These are phyloP conservation scores for Evernia prunastri DNA, from an alignment of 495 filamentous ascomycete species.

Conservation along the genomic window DNA sequence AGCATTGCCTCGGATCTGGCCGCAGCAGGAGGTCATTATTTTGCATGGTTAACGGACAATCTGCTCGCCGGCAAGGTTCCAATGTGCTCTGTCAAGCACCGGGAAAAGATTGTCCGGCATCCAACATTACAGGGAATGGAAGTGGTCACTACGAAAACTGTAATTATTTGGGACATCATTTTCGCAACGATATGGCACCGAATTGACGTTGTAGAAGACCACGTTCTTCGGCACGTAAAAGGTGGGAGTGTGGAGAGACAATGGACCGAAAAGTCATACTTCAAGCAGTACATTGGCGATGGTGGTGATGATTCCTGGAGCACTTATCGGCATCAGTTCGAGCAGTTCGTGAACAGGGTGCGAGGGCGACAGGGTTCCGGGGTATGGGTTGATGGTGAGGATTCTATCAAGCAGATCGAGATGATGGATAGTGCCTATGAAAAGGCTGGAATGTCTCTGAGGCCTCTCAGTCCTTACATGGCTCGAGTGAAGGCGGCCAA, in stretches of 20 bases:
- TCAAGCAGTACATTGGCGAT: too few relatives aligned
- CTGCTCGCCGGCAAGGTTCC: too few relatives aligned
- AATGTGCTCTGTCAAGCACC: slow-evolving; percentile 28
- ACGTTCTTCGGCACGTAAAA: too few relatives aligned
- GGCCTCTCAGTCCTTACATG: slow-evolving; percentile 25
- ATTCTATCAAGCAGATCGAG: slow-evolving; percentile 47
- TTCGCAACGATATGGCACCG: slow-evolving; percentile 50
- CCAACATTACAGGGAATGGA: slow-evolving; percentile 28
- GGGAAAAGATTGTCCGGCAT: slow-evolving; percentile 30
- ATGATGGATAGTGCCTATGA: slow-evolving; percentile 49
- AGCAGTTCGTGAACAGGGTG: slow-evolving; percentile 51
- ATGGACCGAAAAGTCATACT: too few relatives aligned
- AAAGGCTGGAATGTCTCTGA: slow-evolving; percentile 40
- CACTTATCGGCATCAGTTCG: slow-evolving; percentile 47
- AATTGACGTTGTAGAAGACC: slow-evolving; percentile 45
- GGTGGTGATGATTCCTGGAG: slow-evolving; percentile 44
- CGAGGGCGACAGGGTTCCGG: slow-evolving; percentile 37
- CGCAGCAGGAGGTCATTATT: slow-evolving; percentile 18
- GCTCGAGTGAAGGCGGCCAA: too few relatives aligned
- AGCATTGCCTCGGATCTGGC: slow-evolving; percentile 34
- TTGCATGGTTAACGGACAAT: slow-evolving; percentile 21
- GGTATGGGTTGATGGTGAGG: slow-evolving; percentile 47
- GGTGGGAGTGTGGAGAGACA: too few relatives aligned
- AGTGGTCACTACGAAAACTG: slow-evolving; percentile 31
- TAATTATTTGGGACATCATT: slow-evolving; percentile 41